phyloP scores from a whole-genome alignment of 2,329 filamentous ascomycete species.

The Ramularia endophylla region DNA sequence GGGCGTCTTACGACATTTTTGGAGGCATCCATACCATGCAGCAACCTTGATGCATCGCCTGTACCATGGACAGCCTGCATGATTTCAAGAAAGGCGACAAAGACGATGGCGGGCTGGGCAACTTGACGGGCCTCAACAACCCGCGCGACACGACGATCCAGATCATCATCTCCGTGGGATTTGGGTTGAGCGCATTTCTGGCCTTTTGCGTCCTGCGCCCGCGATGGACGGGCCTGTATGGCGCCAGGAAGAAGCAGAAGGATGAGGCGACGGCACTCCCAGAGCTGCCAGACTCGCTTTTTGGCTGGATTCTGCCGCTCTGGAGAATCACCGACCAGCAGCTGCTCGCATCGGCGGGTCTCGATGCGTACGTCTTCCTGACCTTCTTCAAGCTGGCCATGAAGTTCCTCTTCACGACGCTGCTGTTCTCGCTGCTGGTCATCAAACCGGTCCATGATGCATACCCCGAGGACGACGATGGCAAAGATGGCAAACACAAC shows the following conservation, averaged over 20 bases:
- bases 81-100: constrained; percentile 6
- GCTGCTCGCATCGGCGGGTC: constrained; percentile 78
- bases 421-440: constrained; percentile 73
- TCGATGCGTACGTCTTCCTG: constrained; percentile 95
- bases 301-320: constrained; percentile 88
- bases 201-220: constrained; percentile 78
- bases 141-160: constrained; percentile 52
- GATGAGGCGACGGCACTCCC: constrained; percentile 63
- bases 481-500: constrained; percentile 5
- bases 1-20: no score
- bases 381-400: constrained; percentile 95
- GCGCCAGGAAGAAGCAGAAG: constrained; percentile 74
- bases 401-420: constrained; percentile 70
- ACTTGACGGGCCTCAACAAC: constrained; percentile 29
- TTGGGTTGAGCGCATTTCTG: constrained; percentile 67
- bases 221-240: constrained; percentile 86
- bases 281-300: constrained; percentile 72
- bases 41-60: not conserved
- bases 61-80: constrained; percentile 9
- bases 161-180: constrained; percentile 62
- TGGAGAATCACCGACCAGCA: constrained; percentile 84
- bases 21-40: no score
- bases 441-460: constrained; percentile 80
- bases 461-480: constrained; percentile 44
- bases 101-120: constrained; percentile 9